These are phyloP conservation scores for Mortierella sp. DNA, from an alignment of 371 early-diverging fungal species.

Conservation along the genomic window DNA sequence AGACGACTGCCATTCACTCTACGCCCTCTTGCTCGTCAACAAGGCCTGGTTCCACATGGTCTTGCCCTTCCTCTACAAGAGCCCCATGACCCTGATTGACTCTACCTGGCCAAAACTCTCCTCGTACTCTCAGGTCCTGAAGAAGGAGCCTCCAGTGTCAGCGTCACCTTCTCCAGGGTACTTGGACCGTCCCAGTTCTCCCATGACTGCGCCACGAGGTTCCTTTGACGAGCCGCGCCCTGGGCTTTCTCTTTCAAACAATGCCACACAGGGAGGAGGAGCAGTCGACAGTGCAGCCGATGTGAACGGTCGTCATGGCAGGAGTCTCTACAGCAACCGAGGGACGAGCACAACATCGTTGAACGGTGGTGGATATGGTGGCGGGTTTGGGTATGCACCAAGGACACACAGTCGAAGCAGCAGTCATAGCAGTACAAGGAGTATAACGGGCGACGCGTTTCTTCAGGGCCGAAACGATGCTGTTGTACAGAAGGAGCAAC, in stretches of 20 bases:
- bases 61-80: slow-evolving; percentile 46
- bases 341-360: slow-evolving; percentile 40
- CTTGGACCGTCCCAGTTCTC: neutral
- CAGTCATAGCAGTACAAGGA: slow-evolving; percentile 52
- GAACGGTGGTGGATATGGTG: slow-evolving; percentile 11
- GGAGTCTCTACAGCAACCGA: slow-evolving; percentile 22
- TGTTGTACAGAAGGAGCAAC: slow-evolving; percentile 35
- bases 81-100: slow-evolving; percentile 52
- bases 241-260: neutral
- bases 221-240: neutral
- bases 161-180: slow-evolving; percentile 3
- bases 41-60: slow-evolving; percentile 52
- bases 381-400: slow-evolving; percentile 32
- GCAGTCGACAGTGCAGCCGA: neutral
- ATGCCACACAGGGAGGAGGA: neutral
- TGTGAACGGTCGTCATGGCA: slow-evolving; percentile 13
- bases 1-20: slow-evolving; percentile 42
- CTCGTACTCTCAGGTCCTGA: slow-evolving; percentile 38
- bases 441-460: slow-evolving; percentile 42
- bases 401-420: slow-evolving; percentile 51
- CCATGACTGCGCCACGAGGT: neutral
- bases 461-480: slow-evolving; percentile 41
- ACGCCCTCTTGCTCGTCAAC: slow-evolving; percentile 47
- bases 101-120: slow-evolving; percentile 54
- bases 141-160: slow-evolving; percentile 29